These are phyloP conservation scores for Blastosporella zonata DNA, from an alignment of 1,284 basidiomycete genomes.

Conservation along the genomic window DNA sequence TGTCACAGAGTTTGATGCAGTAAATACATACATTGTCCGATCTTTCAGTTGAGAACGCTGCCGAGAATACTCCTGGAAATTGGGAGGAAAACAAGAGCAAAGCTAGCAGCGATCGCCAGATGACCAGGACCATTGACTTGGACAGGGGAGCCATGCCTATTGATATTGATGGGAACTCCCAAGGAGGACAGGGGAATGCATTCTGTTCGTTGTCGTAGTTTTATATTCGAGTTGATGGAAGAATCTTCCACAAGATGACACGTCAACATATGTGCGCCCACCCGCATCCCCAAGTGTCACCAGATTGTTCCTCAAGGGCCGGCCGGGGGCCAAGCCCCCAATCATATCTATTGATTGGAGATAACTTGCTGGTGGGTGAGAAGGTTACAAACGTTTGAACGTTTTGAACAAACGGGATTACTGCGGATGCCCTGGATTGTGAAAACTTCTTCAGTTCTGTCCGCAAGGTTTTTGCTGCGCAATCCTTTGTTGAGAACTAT, in stretches of 20 bases:
- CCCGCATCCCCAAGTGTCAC: conserved; percentile 8
- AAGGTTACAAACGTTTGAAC: neutral
- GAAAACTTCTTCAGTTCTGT: neutral
- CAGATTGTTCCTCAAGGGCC: conserved; percentile 10
- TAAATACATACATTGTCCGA: conserved; percentile 32
- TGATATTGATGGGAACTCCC: conserved; percentile 6
- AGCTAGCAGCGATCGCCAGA: conserved; percentile 14
- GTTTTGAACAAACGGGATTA: neutral
- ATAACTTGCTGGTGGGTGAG: conserved; percentile 6
- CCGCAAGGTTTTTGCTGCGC: neutral
- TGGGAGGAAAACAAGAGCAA: conserved; percentile 5
- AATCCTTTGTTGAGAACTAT: neutral
- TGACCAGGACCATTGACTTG: too few relatives aligned
- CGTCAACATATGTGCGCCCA: conserved; percentile 10
- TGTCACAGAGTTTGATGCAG: neutral
- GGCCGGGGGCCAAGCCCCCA: neutral
- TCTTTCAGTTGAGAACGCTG: conserved; percentile 28
- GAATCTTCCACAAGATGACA: conserved; percentile 11
- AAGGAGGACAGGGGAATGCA: conserved; percentile 1
- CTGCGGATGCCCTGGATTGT: neutral
- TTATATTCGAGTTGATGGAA: conserved; percentile 11
- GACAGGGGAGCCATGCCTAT: conserved; percentile 17
- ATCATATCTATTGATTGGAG: conserved; percentile 5
- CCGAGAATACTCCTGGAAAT: conserved; percentile 17
- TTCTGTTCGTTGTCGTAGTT: neutral